Base-by-base conservation (phyloP, 1,284 basidiomycete species). In the Gomphus sp. region DNA sequence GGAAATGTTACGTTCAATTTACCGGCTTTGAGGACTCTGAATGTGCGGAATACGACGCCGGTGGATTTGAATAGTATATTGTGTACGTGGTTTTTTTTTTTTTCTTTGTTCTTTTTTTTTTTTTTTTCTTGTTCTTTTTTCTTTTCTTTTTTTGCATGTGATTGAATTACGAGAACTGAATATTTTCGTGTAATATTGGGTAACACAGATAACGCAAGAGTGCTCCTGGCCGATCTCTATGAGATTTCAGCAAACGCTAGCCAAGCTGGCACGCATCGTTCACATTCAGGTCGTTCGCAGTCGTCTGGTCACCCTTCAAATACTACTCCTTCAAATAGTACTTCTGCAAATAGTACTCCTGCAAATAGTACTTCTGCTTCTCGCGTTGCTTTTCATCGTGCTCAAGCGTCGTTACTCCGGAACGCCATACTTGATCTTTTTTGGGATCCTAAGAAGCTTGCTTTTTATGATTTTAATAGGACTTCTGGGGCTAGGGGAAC, bases 401-500 rank as follows among this genome's bases (percentile, higher is more conserved):
- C 73, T 44, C 76, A 77, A 11, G 90, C 92, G 0, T 68, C 75
- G 0, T 72, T 73, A 4, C 74, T 92, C 49, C 80, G 80, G 59
- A 76, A 71, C 1, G 92, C 85, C 0, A 82, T 97, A 60, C 73
- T 95, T 47, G 94, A 97, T 68, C 79, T 98, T 12, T 78, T 85
- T 71, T 97, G 93, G 93, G 89, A 96, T 68, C 64, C 82, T 0
- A 72, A 73, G 3, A 91, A 90, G 75, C 76, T 92, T 33, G 91
- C 85, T 4, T 96, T 94, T 74, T 95, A 95, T 69, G 91, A 93
- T 71, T 94, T 85, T 71, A 91, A 91, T 71, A 71, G 84, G 50
- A 85, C 81, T 3, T 78, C 82, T 3, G 83, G 85, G 61, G 68
- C 78, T 9, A 82, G 86, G 58, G 85, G 36, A 4, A 44, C 22